Evolutionary conservation across 257 asterid species (phyloP).

Genomic region (Rhazya stricta): DNA sequence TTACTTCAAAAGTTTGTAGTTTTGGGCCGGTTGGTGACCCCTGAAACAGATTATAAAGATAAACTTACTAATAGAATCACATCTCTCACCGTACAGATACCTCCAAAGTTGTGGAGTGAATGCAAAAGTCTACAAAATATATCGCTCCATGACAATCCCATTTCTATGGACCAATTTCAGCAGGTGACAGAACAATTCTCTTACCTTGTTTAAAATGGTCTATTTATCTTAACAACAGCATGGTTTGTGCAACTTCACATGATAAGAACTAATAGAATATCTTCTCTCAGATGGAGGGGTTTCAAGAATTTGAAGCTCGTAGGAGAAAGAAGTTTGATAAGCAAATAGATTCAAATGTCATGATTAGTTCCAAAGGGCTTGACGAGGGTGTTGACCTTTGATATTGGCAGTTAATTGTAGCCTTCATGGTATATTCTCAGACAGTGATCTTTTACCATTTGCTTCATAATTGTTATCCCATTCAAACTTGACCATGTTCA

Average conservation of each 20-base stretch:
- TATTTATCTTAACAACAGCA: neutral
- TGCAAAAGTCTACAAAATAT: constrained; percentile 82
- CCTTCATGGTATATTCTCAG: constrained; percentile 7
- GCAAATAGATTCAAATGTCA: constrained; percentile 85
- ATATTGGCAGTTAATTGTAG: constrained; percentile 5
- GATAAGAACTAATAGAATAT: neutral
- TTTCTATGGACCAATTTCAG: constrained; percentile 85
- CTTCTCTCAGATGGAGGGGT: constrained; percentile 73
- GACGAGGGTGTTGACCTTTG: constrained; percentile 89
- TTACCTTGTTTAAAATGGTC: neutral
- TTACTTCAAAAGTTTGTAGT: neutral
- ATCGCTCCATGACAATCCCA: constrained; percentile 89
- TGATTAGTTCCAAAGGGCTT: constrained; percentile 89
- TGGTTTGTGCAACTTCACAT: neutral
- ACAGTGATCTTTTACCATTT: neutral
- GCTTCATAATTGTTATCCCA: neutral
- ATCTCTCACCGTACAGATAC: constrained; percentile 47
- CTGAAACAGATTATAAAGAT: neutral
- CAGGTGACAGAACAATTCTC: constrained; percentile 38
- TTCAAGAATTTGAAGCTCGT: constrained; percentile 74
- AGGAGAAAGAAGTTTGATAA: constrained; percentile 88
- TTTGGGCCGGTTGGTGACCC: neutral
- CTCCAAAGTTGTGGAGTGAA: constrained; percentile 64
- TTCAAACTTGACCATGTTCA: neutral
- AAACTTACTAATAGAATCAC: constrained; percentile 11